Evolutionary conservation across 495 filamentous ascomycete species (phyloP), one percentile per base, ranked within the genome.

Genomic region (Lepidopterella palustris): DNA sequence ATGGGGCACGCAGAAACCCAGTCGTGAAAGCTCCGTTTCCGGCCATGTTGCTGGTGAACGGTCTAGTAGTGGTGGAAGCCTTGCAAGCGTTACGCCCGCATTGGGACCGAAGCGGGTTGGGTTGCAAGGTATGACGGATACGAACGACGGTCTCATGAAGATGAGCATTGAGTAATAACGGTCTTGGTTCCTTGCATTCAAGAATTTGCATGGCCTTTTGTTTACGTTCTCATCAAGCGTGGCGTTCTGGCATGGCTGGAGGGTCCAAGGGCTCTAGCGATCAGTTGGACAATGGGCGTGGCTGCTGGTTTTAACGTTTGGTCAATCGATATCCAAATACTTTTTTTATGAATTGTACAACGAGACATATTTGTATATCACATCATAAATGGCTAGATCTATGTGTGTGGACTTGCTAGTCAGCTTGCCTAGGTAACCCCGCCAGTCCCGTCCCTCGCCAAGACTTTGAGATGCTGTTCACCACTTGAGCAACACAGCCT

Each of bases 41-140:
- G 76, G 80, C 10, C 69, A 76, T 4, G 72, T 73, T n/a, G 76
- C 76, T 35, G 76, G 77, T 2, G 80, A 84, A 50, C 73, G 80
- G 23, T 72, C 74, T 15, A 79, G 72, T 56, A 77, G 74, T 26
- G 78, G 78, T 26, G 75, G 74, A 13, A 77, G 66, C 45, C 25
- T 66, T 62, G 70, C 27, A 68, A 69, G 55, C 71, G 72, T 47
- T 73, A 70, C 54, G 68, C 72, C 49, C 58, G 70, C 40, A 68
- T 72, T 69, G 53, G 74, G 76, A 11, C 69, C 79, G 26, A 88
- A 88, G 61, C 79, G 92, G 54, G 78, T 97, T 26, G 95, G 95
- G 21, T 80, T 95, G 54, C 93, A 97, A 71, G 93, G 93, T 0
- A 96, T 97, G 90, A 89, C 79, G 50, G 95, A 97, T 75, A 93